Base-by-base conservation (phyloP, 805 yeast genomes). In the Kluyveromyces dobzhanskii region DNA sequence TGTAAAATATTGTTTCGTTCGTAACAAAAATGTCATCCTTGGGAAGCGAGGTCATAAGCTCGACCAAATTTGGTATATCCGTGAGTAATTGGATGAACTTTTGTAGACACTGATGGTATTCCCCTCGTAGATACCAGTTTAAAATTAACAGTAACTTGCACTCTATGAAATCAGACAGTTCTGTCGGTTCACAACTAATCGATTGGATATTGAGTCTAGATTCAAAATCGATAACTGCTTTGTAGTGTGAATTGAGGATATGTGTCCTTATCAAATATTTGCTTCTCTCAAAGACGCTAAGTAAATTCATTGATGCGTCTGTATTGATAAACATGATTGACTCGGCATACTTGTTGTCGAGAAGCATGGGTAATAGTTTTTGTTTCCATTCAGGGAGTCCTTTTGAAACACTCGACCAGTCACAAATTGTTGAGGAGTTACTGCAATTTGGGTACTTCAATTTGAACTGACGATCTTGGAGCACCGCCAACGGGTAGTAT, bases 141-240 rank as follows among this genome's bases (percentile, higher is more conserved):
- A 34, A 18, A 26, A 34, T 25, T 17, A 25, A 10, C 17, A 34
- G 14, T 16, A 26, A 34, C n/a, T 26, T 34, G 29, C 37, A 34
- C 19, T 34, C 37, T 11, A 34, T 25, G 16, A 25, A 24, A 17
- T 13, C 29, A n/a, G 17, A 12, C 17, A 11, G 14, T 16, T 34
- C 37, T 12, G 17, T 18, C 11, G 21, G 9, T 12, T 34, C 30
- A 17, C 30, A 24, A 16, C n/a, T 17, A 4, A 25, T 12, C 11
- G 17, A 19, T 8, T 24, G 17, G 4, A 7, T 7, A 4, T 14
- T n/a, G 9, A 34, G 21, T 30, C 37, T 34, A 17, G 37, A 14
- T 25, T 34, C 37, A 23, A 34, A 34, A 23, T 34, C 37, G 5
- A 34, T n/a, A 5, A 34, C 30, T 8, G 30, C 37, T n/a, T 34